phyloP scores from a whole-genome alignment of 2,329 filamentous ascomycete genomes.

The Sarocladium strictum region DNA sequence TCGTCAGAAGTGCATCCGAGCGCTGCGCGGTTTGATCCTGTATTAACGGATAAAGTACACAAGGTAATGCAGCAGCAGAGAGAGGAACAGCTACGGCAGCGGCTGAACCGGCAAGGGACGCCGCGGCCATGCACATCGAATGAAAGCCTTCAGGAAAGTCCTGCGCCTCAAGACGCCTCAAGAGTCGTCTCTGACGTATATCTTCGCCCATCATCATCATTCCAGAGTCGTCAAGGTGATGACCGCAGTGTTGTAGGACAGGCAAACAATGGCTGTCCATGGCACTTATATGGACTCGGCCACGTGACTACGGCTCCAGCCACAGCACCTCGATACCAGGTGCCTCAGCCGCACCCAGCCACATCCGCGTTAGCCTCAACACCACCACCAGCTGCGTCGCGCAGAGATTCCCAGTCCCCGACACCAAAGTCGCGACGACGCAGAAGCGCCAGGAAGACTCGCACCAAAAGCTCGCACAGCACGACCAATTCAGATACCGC shows the following conservation, averaged over 20 bases:
- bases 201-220: neutral
- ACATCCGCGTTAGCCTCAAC: constrained; percentile 9
- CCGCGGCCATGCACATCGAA: neutral
- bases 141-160: neutral
- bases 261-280: too few relatives aligned
- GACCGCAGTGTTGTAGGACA: neutral
- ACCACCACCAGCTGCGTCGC: constrained; percentile 1
- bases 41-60: neutral
- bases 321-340: neutral
- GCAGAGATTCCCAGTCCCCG: constrained; percentile 5
- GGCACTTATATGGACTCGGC: too few relatives aligned
- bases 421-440: constrained; percentile 1
- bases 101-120: neutral
- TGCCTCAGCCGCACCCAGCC: constrained; percentile 1
- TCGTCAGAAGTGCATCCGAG: too few relatives aligned
- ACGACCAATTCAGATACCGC: neutral
- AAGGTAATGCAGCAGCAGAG: neutral
- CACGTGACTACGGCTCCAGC: constrained; percentile 5
- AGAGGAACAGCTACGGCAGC: neutral
- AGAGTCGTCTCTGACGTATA: neutral
- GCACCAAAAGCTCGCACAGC: neutral
- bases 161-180: neutral
- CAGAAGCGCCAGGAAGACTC: neutral
- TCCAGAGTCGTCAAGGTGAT: neutral
- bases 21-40: too few relatives aligned